Conservation (phyloP, 176 grass and related monocot species). For the Aegilops bicornis region DNA sequence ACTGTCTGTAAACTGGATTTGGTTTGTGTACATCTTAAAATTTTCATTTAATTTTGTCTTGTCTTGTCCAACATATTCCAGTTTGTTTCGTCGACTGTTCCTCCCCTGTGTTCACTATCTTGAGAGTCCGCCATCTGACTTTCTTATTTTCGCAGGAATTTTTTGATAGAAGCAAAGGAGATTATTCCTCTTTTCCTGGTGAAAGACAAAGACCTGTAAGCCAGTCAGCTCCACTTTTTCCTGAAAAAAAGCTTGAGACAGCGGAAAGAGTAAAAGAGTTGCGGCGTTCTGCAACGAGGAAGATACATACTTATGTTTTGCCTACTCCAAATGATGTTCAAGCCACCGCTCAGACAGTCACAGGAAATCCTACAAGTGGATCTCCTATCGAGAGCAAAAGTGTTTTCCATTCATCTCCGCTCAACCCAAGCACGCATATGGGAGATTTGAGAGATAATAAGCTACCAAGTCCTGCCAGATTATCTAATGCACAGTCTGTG, state of each 20-base stretch:
- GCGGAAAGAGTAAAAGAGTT: conserved; percentile 68
- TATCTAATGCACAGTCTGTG: conserved; percentile 55
- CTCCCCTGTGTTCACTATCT: neutral
- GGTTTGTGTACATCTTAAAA: neutral
- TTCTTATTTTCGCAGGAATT: conserved; percentile 57
- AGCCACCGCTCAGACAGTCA: conserved; percentile 37
- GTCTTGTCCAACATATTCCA: neutral
- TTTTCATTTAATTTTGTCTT: neutral
- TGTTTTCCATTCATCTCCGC: conserved; percentile 68
- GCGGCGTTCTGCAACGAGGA: conserved; percentile 66
- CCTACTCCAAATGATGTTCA: conserved; percentile 70
- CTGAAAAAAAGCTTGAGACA: conserved; percentile 65
- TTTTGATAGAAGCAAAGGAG: conserved; percentile 60
- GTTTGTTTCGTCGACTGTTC: neutral
- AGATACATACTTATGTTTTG: conserved; percentile 82
- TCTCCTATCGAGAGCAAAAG: conserved; percentile 45
- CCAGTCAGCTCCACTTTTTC: conserved; percentile 77
- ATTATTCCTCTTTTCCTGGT: conserved; percentile 41
- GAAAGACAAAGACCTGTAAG: conserved; percentile 52
- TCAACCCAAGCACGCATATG: conserved; percentile 57
- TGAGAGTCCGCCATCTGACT: neutral
- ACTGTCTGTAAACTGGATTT: neutral
- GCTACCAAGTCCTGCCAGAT: conserved; percentile 58
- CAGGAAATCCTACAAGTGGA: conserved; percentile 45
- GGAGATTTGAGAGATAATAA: conserved; percentile 62